phyloP scores from a whole-genome alignment of 805 yeast species.

The Yueomyces sinensis region DNA sequence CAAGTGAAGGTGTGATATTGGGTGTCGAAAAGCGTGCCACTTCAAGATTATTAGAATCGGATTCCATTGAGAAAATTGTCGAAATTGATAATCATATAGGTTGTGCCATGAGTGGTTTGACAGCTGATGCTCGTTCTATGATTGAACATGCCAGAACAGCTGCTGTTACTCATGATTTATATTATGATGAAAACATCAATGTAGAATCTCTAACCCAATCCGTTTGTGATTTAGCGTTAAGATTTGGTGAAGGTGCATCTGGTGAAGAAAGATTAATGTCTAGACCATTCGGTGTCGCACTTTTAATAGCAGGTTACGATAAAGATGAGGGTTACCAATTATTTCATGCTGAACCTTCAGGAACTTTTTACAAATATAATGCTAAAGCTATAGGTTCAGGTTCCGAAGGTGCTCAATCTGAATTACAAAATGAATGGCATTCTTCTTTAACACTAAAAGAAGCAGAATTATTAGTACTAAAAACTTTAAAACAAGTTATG shows the following conservation, averaged over 20 bases:
- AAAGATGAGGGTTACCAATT: slow-evolving; percentile 89
- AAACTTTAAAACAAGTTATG: slow-evolving; percentile 94
- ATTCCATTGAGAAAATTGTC: slow-evolving; percentile 89
- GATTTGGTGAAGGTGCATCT: slow-evolving; percentile 95
- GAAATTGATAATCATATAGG: slow-evolving; percentile 92
- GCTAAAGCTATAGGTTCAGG: slow-evolving; percentile 99
- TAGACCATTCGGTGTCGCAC: slow-evolving; percentile 97
- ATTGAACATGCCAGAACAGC: slow-evolving; percentile 95
- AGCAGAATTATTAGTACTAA: slow-evolving; percentile 81
- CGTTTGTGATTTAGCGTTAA: slow-evolving; percentile 89
- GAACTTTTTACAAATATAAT: slow-evolving; percentile 93
- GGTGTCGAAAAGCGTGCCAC: slow-evolving; percentile 98
- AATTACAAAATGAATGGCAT: slow-evolving; percentile 92
- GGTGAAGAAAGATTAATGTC: slow-evolving; percentile 90
- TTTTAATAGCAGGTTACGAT: slow-evolving; percentile 90
- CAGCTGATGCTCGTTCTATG: slow-evolving; percentile 98
- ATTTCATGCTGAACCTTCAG: slow-evolving; percentile 98
- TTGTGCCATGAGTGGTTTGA: slow-evolving; percentile 97
- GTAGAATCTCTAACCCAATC: slow-evolving; percentile 92
- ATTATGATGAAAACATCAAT: slow-evolving; percentile 83
- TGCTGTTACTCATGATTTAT: slow-evolving; percentile 74
- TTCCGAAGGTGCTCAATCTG: slow-evolving; percentile 98
- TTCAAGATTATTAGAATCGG: slow-evolving; percentile 77
- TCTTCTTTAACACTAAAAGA: slow-evolving; percentile 80
- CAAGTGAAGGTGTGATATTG: slow-evolving; percentile 88